These are phyloP conservation scores for Phytophthora podocarpi DNA, from an alignment of 352 stramenopile genomes.

Conservation along the genomic window DNA sequence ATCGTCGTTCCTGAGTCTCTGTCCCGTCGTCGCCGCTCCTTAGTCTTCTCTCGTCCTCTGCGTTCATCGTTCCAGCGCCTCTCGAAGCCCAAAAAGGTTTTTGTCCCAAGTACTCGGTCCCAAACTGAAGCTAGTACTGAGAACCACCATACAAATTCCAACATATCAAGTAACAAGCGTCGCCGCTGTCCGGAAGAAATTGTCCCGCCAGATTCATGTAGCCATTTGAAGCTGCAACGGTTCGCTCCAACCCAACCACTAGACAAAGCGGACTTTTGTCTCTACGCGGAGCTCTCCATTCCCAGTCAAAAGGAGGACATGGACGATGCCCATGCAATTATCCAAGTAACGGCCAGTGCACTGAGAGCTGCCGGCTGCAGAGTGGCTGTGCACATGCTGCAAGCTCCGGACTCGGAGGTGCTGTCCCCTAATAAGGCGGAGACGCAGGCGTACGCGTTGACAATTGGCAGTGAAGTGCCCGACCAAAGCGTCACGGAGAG, in stretches of 20 bases:
- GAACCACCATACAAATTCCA: background rate
- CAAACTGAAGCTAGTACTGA: no score
- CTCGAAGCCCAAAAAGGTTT: slow-evolving; percentile 19
- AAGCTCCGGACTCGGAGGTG: slow-evolving; percentile 32
- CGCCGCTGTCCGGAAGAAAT: slow-evolving; percentile 2
- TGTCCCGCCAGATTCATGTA: slow-evolving; percentile 3
- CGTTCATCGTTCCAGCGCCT: slow-evolving; percentile 20
- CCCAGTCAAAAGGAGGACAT: slow-evolving; percentile 1
- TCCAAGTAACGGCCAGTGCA: slow-evolving; percentile 43
- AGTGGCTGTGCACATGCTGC: slow-evolving; percentile 48
- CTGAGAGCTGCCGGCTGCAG: slow-evolving; percentile 48
- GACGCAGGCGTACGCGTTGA: slow-evolving; percentile 54
- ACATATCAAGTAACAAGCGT: slow-evolving; percentile 7
- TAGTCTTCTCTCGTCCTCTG: slow-evolving; percentile 21
- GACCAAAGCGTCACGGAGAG: slow-evolving; percentile 12
- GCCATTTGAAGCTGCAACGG: slow-evolving; percentile 39
- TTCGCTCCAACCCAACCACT: slow-evolving; percentile 36
- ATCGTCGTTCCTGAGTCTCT: slow-evolving; percentile 15
- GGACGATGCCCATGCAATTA: slow-evolving; percentile 41
- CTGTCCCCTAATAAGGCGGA: slow-evolving; percentile 26
- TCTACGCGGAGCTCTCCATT: slow-evolving; percentile 35
- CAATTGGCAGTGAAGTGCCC: slow-evolving; percentile 39
- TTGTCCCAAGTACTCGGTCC: no score
- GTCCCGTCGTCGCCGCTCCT: slow-evolving; percentile 5
- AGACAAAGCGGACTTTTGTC: slow-evolving; percentile 43